Evolutionary conservation across 495 filamentous ascomycete species (phyloP).

Genomic region (Entonaema liquescens): DNA sequence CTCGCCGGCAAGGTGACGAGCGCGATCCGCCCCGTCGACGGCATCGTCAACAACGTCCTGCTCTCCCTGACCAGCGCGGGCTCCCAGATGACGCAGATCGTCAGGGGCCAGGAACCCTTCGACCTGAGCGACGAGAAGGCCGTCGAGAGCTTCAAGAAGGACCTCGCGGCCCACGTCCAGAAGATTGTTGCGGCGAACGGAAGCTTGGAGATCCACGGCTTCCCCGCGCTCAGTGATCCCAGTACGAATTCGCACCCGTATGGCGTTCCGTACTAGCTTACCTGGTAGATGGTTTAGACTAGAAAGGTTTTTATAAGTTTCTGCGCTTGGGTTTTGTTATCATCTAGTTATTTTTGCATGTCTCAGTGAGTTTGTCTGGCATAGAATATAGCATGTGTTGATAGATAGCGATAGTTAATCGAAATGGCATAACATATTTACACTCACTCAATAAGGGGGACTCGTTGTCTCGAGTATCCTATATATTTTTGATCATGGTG

Average conservation of each 20-base stretch:
- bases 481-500: too few species aligned
- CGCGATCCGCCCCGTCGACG: constrained; percentile 55
- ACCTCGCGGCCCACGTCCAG: constrained; percentile 25
- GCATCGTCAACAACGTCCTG: constrained; percentile 57
- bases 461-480: too few species aligned
- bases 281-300: background rate
- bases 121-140: constrained; percentile 58
- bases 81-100: constrained; percentile 61
- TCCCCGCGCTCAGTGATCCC: background rate
- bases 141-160: constrained; percentile 39
- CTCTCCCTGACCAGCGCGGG: constrained; percentile 57
- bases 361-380: background rate
- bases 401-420: background rate
- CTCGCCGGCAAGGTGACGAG: constrained; percentile 59
- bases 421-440: too few species aligned
- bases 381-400: background rate
- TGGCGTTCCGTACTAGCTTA: constrained; percentile 19
- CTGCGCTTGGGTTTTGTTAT: background rate
- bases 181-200: constrained; percentile 38
- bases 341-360: background rate
- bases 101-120: constrained; percentile 61
- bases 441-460: too few species aligned
- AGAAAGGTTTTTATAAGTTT: background rate
- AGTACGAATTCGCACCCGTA: constrained; percentile 16
- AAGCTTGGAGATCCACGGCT: constrained; percentile 18